These are phyloP conservation scores for Cryptococcus depauperatus DNA, from an alignment of 1,284 basidiomycete genomes.

Conservation along the genomic window DNA sequence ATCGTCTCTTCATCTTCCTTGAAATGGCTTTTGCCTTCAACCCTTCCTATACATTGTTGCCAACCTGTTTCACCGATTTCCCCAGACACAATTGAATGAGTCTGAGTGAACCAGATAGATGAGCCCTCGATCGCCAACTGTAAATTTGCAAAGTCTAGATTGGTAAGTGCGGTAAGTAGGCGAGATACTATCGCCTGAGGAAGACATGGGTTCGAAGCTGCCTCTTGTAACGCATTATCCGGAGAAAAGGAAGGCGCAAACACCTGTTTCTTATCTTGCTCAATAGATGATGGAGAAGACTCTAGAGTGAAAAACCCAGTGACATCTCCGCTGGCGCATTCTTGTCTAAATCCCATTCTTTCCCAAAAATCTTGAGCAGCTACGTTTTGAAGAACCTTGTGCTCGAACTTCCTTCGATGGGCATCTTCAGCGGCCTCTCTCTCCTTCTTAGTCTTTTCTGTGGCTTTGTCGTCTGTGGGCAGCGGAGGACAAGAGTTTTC, in stretches of 20 bases:
- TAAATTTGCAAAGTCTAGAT: conserved; percentile 65
- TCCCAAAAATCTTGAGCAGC: conserved; percentile 79
- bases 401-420: conserved; percentile 34
- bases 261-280: too few relatives aligned
- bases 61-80: conserved; percentile 35
- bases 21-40: conserved; percentile 17
- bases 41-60: conserved; percentile 13
- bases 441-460: conserved; percentile 27
- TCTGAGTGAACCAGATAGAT: conserved; percentile 56
- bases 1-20: conserved; percentile 17
- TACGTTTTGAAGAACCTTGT: conserved; percentile 43
- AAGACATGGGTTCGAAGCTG: not conserved
- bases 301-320: conserved; percentile 78
- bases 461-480: conserved; percentile 8
- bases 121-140: conserved; percentile 61
- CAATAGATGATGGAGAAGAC: conserved; percentile 7
- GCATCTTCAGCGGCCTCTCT: conserved; percentile 41
- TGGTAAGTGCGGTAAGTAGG: conserved; percentile 59
- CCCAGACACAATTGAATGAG: conserved; percentile 21
- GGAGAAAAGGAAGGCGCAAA: not conserved
- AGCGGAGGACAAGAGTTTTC: conserved; percentile 50
- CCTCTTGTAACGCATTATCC: too few relatives aligned
- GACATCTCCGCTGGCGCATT: conserved; percentile 73
- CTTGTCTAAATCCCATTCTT: conserved; percentile 86
- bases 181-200: conserved; percentile 53